Base-by-base conservation (phyloP, 192 early-diverging fungal species). In the Podochytrium sp. region DNA sequence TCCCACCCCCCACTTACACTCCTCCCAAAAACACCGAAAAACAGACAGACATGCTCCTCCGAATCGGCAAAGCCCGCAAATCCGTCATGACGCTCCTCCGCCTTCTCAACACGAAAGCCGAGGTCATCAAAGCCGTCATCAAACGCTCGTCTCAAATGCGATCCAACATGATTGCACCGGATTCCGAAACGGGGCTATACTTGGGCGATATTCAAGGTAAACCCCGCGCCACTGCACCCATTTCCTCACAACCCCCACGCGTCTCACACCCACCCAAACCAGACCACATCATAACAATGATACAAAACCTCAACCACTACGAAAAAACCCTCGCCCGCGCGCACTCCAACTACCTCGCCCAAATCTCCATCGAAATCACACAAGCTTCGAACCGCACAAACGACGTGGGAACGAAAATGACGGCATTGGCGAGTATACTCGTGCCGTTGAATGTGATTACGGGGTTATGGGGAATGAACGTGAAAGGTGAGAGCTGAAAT, bases 381-480 rank as follows among this genome's bases (percentile, higher is more conserved):
- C 71, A 79, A 25, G 79, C 82, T 10, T 79, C 90, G 35, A 93
- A 95, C 80, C 73, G 86, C 25, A 96, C 93, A 7, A 95, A 93
- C 52, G 91, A 92, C 43, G 93, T 93, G 0, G 91, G 96, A 32
- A 91, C 91, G 61, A 90, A 91, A 64, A 86, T 98, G 75, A 96
- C 95, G 0, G 91, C 92, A 3, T 59, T 97, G 61, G 96, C 94
- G 0, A 90, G 89, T 35, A 92, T 98, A 38, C 77, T 98, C 25
- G 86, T 97, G 32, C 96, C 95, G 18, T 78, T 97, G 67, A 95
- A 95, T 66, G 76, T 97, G 60, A 83, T 96, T 27, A 94, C 96
- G 0, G 95, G 93, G 56, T 78, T 80, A 39, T 83, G 73, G 74
- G 78, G 81, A 3, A 83, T 83, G 82, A 83, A 81, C 62, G 82